Evolutionary conservation across 2,329 filamentous ascomycete species (phyloP).

Genomic region (Metarhizium rileyi): DNA sequence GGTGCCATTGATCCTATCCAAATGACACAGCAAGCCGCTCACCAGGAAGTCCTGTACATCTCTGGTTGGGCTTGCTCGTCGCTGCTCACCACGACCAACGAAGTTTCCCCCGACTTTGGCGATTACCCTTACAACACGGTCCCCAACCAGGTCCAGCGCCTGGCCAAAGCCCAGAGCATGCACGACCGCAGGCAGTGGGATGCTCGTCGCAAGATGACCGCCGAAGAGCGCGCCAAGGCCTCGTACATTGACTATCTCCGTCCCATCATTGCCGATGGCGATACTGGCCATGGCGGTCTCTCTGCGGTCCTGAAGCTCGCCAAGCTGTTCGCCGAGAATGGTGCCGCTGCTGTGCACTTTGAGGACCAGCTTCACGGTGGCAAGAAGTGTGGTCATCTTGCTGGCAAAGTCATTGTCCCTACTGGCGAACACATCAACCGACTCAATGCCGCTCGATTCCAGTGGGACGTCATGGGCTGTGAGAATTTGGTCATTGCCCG

Average conservation of each 20-base stretch:
- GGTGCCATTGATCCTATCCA: constrained; percentile 97
- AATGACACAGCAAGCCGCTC: constrained; percentile 95
- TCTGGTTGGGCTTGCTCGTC: constrained; percentile 98
- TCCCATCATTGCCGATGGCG: constrained; percentile 91
- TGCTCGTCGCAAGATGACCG: constrained; percentile 63
- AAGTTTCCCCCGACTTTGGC: constrained; percentile 94
- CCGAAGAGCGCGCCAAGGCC: constrained; percentile 61
- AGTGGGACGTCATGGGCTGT: constrained; percentile 96
- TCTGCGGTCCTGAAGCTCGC: constrained; percentile 91
- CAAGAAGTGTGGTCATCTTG: constrained; percentile 96
- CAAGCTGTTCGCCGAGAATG: constrained; percentile 95
- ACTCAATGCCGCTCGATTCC: constrained; percentile 81
- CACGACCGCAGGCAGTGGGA: constrained; percentile 97
- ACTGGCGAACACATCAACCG: constrained; percentile 95
- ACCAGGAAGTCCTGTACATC: constrained; percentile 93
- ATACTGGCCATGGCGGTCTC: constrained; percentile 89
- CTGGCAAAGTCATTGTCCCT: constrained; percentile 91
- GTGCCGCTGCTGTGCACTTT: constrained; percentile 91
- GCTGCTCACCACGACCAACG: constrained; percentile 85
- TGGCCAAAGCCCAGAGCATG: constrained; percentile 94
- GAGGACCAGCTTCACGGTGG: constrained; percentile 96
- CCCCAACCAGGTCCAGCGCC: constrained; percentile 90
- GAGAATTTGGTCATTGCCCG: constrained; percentile 93
- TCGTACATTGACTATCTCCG: constrained; percentile 88
- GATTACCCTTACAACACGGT: constrained; percentile 99